A percentile compares a stretch with the other conserved stretches of the same genome.
Conservation (phyloP, 1,139 yeast genomes). For the Candida sanyaensis region DNA sequence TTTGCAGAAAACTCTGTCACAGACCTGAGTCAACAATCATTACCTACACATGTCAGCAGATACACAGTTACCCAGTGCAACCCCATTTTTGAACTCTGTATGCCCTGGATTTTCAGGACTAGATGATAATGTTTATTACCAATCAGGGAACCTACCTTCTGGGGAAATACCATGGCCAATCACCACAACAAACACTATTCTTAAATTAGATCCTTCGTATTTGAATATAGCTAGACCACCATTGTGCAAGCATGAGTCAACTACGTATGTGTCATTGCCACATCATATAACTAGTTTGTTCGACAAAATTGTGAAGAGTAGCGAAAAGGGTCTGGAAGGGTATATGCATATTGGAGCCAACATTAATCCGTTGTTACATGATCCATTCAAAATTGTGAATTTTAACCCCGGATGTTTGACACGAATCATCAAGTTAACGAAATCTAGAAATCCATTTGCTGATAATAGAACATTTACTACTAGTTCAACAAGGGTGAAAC, state of each 20-base stretch:
- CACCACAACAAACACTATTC: slow-evolving; percentile 21
- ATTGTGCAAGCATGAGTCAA: slow-evolving; percentile 33
- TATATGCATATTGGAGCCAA: slow-evolving; percentile 57
- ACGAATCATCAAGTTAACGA: slow-evolving; percentile 22
- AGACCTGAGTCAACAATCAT: background rate
- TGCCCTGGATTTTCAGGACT: slow-evolving; percentile 40
- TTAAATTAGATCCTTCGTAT: slow-evolving; percentile 28
- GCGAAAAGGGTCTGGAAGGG: slow-evolving; percentile 43
- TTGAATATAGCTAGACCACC: slow-evolving; percentile 44
- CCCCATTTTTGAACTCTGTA: slow-evolving; percentile 36
- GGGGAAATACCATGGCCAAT: slow-evolving; percentile 35
- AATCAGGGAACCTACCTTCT: slow-evolving; percentile 17
- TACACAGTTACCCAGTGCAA: background rate
- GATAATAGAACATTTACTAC: slow-evolving; percentile 22
- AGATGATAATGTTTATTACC: slow-evolving; percentile 38
- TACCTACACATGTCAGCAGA: background rate
- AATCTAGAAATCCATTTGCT: slow-evolving; percentile 8
- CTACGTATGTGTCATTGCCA: slow-evolving; percentile 46
- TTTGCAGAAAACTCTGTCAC: no score
- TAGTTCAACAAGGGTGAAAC: slow-evolving; percentile 20
- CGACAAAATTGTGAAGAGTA: slow-evolving; percentile 25
- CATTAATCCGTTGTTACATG: slow-evolving; percentile 53
- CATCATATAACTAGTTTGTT: slow-evolving; percentile 39
- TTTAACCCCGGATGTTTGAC: slow-evolving; percentile 57
- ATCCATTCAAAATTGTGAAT: slow-evolving; percentile 53